These are phyloP conservation scores for Alternaria brassicae DNA, from an alignment of 2,329 filamentous ascomycete genomes.

Conservation along the genomic window DNA sequence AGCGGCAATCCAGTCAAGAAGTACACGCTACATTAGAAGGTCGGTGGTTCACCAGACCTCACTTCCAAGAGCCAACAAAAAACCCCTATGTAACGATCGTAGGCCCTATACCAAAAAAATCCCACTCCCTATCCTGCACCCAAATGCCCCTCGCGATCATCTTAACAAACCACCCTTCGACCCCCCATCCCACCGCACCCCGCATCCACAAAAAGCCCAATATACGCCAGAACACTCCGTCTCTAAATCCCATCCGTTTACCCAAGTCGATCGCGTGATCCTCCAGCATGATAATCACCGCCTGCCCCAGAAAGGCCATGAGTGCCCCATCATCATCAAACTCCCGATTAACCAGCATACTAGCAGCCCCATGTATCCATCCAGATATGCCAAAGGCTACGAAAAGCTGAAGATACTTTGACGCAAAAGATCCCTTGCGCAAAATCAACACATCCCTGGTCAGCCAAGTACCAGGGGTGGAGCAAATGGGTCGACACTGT, in stretches of 20 bases:
- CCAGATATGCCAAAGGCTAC: slow-evolving; percentile 31
- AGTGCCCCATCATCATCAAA: slow-evolving; percentile 27
- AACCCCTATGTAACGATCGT: not conserved
- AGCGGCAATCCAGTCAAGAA: not conserved
- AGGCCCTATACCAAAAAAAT: slow-evolving; percentile 35
- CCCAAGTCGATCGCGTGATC: slow-evolving; percentile 39
- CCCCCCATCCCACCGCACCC: slow-evolving; percentile 25
- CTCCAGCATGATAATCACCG: slow-evolving; percentile 37
- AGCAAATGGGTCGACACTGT: slow-evolving; percentile 30
- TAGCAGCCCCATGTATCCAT: slow-evolving; percentile 22
- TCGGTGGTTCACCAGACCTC: not conserved
- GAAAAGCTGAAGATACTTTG: slow-evolving; percentile 42
- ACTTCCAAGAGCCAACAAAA: not conserved
- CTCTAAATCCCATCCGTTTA: slow-evolving; percentile 23
- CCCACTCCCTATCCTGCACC: slow-evolving; percentile 25
- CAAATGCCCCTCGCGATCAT: slow-evolving; percentile 26
- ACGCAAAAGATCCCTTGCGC: slow-evolving; percentile 35
- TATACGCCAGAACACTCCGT: slow-evolving; percentile 23
- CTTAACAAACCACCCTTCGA: slow-evolving; percentile 12
- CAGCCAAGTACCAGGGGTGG: slow-evolving; percentile 23
- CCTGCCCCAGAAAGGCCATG: slow-evolving; percentile 32
- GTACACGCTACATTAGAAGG: not conserved
- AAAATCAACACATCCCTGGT: slow-evolving; percentile 29
- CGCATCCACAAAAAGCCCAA: slow-evolving; percentile 34
- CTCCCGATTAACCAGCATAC: slow-evolving; percentile 24